Base-by-base conservation (phyloP, 1,139 yeast species). In the Meyerozyma smithsonii region DNA sequence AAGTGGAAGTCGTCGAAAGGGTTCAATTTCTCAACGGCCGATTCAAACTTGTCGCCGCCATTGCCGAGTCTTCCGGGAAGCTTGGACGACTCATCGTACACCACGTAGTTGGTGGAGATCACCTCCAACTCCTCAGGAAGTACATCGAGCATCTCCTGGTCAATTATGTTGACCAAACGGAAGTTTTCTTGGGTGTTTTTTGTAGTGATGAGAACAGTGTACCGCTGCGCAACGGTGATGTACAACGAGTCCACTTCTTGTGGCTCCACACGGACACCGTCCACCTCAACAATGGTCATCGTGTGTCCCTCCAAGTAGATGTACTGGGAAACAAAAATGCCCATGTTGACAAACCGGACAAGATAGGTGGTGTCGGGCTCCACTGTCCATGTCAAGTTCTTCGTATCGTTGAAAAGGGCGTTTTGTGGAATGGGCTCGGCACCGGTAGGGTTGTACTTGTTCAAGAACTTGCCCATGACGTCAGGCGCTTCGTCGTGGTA, bases 361-460 rank as follows among this genome's bases (percentile, higher is more conserved):
- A 81, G 64, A 54, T 84, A 83, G 1, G 85, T 82, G 46, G 72
- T 80, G 38, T 75, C 74, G 15, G 83, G 79, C 43, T 77, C 69
- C 41, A 84, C 83, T 18, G 59, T 41, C 62, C 86, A 67, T 3
- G 84, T 71, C 15, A 63, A 70, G 50, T 80, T 79, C 41, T 74
- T 71, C 10, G 84, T 70, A 46, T 84, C 84, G 54, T 84, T 83
- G 55, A 84, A 73, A 40, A 84, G 63, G 28, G 78, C 52, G 52
- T 77, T 80, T 46, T 79, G 79, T 6, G 92, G 92, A 42, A 84
- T 74, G 28, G 92, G 92, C 57, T 84, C 94, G 30, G 86, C 88
- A 41, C 94, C 94, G 1, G 90, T 83, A 24, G 94, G 94, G 49
- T 84, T 84, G 55, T 74, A 84, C 46, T 83, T 61, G 38, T 72